Conservation (phyloP, 2,329 filamentous ascomycete species). For the Colletotrichum cordylinicola region DNA sequence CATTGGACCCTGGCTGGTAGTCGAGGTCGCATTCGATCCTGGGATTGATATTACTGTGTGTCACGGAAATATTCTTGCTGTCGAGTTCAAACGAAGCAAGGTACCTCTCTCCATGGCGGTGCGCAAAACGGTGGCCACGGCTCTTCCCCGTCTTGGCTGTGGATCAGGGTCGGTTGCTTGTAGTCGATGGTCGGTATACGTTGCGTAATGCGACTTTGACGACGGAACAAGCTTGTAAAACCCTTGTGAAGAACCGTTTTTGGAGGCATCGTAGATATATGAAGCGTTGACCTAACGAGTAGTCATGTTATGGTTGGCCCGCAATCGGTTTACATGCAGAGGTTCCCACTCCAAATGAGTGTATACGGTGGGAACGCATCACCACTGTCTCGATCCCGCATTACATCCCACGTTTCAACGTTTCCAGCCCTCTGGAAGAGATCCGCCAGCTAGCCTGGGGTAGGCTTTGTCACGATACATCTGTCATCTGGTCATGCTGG, state of each 20-base stretch:
- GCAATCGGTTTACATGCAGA: not conserved
- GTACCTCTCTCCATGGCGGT: not conserved
- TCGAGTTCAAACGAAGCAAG: not conserved
- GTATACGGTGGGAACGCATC: not conserved
- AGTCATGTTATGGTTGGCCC: not conserved
- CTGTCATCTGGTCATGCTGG: not conserved
- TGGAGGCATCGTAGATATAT: not conserved
- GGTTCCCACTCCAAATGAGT: not conserved
- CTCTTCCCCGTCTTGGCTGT: conserved; percentile 4
- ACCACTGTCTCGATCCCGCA: conserved; percentile 1
- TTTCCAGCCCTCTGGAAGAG: not conserved
- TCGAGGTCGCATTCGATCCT: not conserved
- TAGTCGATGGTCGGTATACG: not conserved
- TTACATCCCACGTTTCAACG: not conserved
- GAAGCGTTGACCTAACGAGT: not conserved
- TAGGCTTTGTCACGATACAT: not conserved
- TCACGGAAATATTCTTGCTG: not conserved
- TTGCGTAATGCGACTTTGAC: too few relatives aligned
- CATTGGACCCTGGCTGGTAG: not conserved
- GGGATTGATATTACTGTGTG: not conserved
- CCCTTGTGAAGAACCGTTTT: not conserved
- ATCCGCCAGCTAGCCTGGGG: not conserved
- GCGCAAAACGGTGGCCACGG: not conserved
- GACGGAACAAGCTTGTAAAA: not conserved
- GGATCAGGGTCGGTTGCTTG: not conserved